Base-by-base conservation (phyloP, 1,284 basidiomycete genomes). In the Sanghuangporus baumii region DNA sequence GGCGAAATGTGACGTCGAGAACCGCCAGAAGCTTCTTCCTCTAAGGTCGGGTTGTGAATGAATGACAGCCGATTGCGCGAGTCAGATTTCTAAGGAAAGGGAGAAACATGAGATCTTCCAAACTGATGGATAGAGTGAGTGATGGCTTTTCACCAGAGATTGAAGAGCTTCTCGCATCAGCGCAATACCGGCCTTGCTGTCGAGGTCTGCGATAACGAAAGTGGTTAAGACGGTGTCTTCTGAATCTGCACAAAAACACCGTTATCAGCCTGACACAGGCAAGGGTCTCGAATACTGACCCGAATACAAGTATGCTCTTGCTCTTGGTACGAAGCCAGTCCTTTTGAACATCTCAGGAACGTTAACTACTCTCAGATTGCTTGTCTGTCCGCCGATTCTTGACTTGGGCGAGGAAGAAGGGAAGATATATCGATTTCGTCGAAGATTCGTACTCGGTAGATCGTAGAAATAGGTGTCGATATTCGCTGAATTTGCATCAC, bases 381-480 rank as follows among this genome's bases (percentile, higher is more conserved):
- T 78, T 2, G 73, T 69, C 16, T 79, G 74, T 26, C 74, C 69
- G 3, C 80, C 74, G 0, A 31, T 9, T 56, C 41, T 14, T 31
- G 31, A 23, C 38, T 61, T 50, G 16, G 34, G 8, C 20, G 46
- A 18, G 16, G 60, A 8, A 16, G 60, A 61, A 37, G 86, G 81
- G 67, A 84, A 84, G 60, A 94, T 86, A 66, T 88, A 84, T 31
- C 74, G 75, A 71, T 94, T 97, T 14, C 96, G 78, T 26, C 88
- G 80, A 62, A 79, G 77, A 48, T 81, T 79, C 0, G 92, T 86
- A 0, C 82, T 83, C 0, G 94, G 90, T 2, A 94, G 81, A 70
- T 97, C 93, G 72, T 97, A 98, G 76, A 98, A 98, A 74, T 89
- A 93, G 5, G 81, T 89, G 11, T 85, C 75, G 55, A 94, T 80